A percentile compares a stretch with the other conserved stretches of the same genome.
phyloP scores from a whole-genome alignment of 176 grass and related monocot genomes.

The Pontederia paniculata region DNA sequence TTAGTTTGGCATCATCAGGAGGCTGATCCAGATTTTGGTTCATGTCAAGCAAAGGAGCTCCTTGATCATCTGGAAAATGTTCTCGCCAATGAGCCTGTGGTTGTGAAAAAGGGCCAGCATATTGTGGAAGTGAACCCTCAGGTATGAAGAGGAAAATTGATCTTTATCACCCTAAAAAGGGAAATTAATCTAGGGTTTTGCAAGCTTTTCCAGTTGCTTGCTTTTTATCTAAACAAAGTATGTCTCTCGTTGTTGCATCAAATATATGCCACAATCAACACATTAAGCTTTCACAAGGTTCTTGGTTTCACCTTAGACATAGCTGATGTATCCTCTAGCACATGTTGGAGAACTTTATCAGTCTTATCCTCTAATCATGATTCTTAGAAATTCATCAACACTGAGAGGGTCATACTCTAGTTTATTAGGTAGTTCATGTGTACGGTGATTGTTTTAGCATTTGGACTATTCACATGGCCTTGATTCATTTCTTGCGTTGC shows the following conservation, averaged over 20 bases:
- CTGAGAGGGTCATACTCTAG: background rate
- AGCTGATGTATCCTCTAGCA: no score
- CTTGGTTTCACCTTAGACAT: no score
- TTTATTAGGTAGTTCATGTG: no score
- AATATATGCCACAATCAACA: no score
- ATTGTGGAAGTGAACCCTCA: conserved; percentile 54
- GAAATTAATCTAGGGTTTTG: no score
- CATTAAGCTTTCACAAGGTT: no score
- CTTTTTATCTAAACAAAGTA: no score
- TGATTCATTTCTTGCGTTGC: background rate
- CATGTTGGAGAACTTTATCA: no score
- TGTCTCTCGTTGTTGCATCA: no score
- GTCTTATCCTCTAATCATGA: no score
- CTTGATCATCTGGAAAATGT: conserved; percentile 38
- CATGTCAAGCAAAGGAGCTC: conserved; percentile 54
- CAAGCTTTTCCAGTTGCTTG: no score
- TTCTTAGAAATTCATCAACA: conserved; percentile 4
- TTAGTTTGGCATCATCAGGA: conserved; percentile 57
- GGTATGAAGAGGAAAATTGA: conserved; percentile 18
- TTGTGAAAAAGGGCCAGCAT: conserved; percentile 42
- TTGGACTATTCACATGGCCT: background rate
- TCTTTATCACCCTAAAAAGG: no score
- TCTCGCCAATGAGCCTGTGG: conserved; percentile 44
- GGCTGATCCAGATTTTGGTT: conserved; percentile 52
- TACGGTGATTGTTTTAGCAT: background rate